Evolutionary conservation across 2,329 filamentous ascomycete genomes (phyloP).

Genomic region (Sarocladium strictum): DNA sequence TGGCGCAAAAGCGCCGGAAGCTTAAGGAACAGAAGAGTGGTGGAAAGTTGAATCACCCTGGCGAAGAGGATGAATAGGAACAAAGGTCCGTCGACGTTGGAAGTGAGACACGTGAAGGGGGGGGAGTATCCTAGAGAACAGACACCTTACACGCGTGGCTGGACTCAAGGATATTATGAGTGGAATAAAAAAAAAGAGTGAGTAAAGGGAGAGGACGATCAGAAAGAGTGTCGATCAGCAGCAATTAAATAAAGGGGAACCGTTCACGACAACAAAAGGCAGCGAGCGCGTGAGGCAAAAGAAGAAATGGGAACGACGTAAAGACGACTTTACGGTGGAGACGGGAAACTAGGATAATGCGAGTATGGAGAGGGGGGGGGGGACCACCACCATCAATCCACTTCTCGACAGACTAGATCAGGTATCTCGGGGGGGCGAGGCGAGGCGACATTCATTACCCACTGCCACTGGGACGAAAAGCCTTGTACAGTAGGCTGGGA

Average conservation of each 20-base stretch:
- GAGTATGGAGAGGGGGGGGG: too few relatives aligned
- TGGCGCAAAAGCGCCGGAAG: neutral
- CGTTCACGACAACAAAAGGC: neutral
- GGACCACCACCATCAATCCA: too few relatives aligned
- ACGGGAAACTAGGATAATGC: neutral
- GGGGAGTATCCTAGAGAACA: too few relatives aligned
- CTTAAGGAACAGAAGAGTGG: neutral
- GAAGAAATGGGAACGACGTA: neutral
- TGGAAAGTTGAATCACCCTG: neutral
- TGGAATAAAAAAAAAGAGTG: neutral
- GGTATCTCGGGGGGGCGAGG: too few relatives aligned
- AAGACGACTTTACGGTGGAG: neutral
- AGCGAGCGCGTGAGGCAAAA: neutral
- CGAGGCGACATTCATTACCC: neutral
- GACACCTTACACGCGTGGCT: neutral
- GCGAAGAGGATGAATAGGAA: neutral
- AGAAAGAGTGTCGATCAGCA: slow-evolving; percentile 4
- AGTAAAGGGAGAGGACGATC: slow-evolving; percentile 7
- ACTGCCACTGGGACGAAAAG: neutral
- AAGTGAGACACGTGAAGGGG: slow-evolving; percentile 2
- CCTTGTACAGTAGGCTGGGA: too few relatives aligned
- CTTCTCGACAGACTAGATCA: too few relatives aligned
- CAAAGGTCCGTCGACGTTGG: neutral
- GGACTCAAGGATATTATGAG: neutral
- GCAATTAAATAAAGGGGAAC: neutral